Evolutionary conservation across 495 filamentous ascomycete species (phyloP), one percentile per base, ranked within the genome.

Genomic region (Chaetomium fimeti): DNA sequence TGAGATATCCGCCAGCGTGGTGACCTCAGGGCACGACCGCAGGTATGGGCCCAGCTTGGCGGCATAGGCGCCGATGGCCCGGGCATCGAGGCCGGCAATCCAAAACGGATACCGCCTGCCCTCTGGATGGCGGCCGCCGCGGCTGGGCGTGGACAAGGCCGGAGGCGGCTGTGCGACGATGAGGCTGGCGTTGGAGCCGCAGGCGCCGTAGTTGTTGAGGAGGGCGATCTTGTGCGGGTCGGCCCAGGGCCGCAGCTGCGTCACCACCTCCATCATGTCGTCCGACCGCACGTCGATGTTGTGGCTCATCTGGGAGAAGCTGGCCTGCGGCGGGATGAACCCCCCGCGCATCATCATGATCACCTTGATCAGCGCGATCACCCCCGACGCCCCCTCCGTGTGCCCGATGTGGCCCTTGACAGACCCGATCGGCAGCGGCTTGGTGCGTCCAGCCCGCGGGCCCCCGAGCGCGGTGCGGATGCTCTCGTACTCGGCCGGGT

Each of bases 231-330:
- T 45, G 63, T 52, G 20, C 20, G 48, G 69, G 0, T 64, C 61
- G 0, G 62, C 63, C 82, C 81, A 84, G 1, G 68, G 59, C 11
- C 49, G 53, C 0, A 74, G 4, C 15, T 63, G 53, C 0, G 69
- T 79, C 1, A 66, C 29, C 29, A 85, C 75, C 25, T 72, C 65
- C 18, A 86, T 74, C 1, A 71, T 73, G 40, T 83, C 81, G 24
- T 24, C 27, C 16, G 49, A 25, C 25, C 24, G 7, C 18, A n/a
- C 45, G n/a, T 2, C 45, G n/a, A 49, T 49, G 45, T 49, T 49
- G 45, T 49, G 45, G 18, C 18, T n/a, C 45, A 49, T 18, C 16
- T 18, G 22, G 18, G 2, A 1, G 45, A 49, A 49, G 45, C 45
- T 49, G 18, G 45, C 45, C 45, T 49, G 45, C 24, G 49, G 49